Percentiles rank a stretch among this genome's conserved stretches.
These are phyloP conservation scores for Calonectria hawksworthii DNA, from an alignment of 2,329 filamentous ascomycete species.

Conservation along the genomic window DNA sequence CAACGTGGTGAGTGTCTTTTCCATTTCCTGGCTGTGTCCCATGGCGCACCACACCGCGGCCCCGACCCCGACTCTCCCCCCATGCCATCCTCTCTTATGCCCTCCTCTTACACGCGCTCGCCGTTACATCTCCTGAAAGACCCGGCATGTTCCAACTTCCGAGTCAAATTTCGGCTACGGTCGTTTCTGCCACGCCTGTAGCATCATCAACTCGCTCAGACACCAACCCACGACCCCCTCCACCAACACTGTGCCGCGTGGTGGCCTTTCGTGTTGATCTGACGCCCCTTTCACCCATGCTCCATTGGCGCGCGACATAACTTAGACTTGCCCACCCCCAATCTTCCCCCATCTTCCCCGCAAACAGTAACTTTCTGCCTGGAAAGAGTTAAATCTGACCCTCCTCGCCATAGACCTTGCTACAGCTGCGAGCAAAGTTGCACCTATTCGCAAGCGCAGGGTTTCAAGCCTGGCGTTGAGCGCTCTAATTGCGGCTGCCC, in stretches of 20 bases:
- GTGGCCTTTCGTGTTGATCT: conserved; percentile 38
- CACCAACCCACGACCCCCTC: conserved; percentile 5
- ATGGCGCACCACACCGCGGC: conserved; percentile 5
- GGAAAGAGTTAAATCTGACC: conserved; percentile 42
- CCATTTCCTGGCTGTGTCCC: not conserved
- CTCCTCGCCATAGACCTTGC: conserved; percentile 41
- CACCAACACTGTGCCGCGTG: conserved; percentile 17
- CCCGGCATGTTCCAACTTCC: not conserved
- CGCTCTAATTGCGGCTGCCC: not conserved
- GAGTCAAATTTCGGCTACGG: conserved; percentile 12
- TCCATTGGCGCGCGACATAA: conserved; percentile 39
- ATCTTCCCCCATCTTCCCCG: conserved; percentile 39
- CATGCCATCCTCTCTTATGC: not conserved
- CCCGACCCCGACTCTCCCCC: conserved; percentile 1
- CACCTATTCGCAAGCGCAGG: conserved; percentile 34
- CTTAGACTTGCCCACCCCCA: conserved; percentile 41
- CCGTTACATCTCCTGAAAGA: conserved; percentile 4
- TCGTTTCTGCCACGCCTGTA: conserved; percentile 1
- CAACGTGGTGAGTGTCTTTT: conserved; percentile 21
- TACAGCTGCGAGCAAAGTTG: conserved; percentile 16
- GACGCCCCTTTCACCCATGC: conserved; percentile 33
- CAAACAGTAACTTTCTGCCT: conserved; percentile 41
- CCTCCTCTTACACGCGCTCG: conserved; percentile 12
- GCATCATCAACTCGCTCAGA: conserved; percentile 7
- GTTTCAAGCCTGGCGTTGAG: conserved; percentile 5